Evolutionary conservation across 345 rosid genomes (phyloP), one percentile per base, ranked within the genome.

Genomic region (Eucalyptus tenuipes): DNA sequence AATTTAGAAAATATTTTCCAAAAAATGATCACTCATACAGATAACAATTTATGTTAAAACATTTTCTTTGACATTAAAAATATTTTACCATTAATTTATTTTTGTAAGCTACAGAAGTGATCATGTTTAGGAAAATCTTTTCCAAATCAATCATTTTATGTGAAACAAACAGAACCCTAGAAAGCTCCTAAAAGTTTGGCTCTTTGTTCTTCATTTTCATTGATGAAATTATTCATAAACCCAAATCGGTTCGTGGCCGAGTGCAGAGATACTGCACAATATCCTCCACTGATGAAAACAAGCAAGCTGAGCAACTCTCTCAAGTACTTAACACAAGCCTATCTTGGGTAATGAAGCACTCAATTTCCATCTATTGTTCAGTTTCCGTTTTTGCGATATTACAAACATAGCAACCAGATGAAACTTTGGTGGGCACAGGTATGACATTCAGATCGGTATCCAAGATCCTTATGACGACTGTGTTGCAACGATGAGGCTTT

Each of bases 281-380:
- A 96, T 61, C 99, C 99, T 55, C 99, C 99, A 13, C 89, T 97
- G 90, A 92, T 97, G 99, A 97, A 96, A 91, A 95, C 99, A 88
- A 96, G 97, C 97, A 96, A 95, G 95, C 99, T 97, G 85, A 96
- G 97, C 94, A 95, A 97, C 92, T 93, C 99, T 79, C 98, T 97
- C 88, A 97, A 94, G 90, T 94, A 96, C 92, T 91, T 97, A 87
- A 96, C 98, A 33, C 99, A 93, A 92, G 93, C 98, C 79, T 96
- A 96, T 90, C 96, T 97, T 86, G 99, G 99, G 99, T 95, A 92
- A 71, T 29, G 4, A 45, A 81, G 75, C 45, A 33, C 48, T 45
- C n/a, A 8, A 40, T 44, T 75, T 75, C 22, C 14, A 18, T 37
- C 45, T 75, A 37, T 37, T 18, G 13, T 75, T 40, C 47, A 40